Evolutionary conservation across 495 filamentous ascomycete genomes (phyloP).

Genomic region (Podospora pseudoanserina): DNA sequence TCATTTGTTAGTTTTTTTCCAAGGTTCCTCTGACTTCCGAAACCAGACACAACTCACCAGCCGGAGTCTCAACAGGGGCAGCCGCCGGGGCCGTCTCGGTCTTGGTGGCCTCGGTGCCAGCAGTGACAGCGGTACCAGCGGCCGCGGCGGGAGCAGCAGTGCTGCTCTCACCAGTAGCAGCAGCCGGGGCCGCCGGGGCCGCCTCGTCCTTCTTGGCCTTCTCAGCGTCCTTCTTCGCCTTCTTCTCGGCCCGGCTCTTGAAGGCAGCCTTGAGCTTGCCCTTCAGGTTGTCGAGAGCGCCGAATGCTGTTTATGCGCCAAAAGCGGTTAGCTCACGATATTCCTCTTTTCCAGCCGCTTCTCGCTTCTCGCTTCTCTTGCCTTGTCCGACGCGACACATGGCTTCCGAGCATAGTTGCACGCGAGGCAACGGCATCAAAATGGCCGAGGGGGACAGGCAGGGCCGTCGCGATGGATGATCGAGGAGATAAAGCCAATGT

Average conservation of each 20-base stretch:
- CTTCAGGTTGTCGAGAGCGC: constrained; percentile 34
- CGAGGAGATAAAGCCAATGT: neutral
- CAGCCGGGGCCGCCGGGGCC: neutral
- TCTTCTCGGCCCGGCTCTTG: constrained; percentile 30
- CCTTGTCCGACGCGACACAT: neutral
- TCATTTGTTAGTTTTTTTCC: neutral
- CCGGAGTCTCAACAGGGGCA: constrained; percentile 14
- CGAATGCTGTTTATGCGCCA: constrained; percentile 20
- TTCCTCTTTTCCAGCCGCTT: neutral
- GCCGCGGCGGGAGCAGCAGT: constrained; percentile 12
- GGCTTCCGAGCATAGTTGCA: neutral
- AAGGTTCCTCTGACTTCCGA: neutral
- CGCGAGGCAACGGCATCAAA: neutral
- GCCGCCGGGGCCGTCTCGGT: constrained; percentile 20
- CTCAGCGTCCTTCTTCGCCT: constrained; percentile 20
- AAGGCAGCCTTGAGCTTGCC: constrained; percentile 38
- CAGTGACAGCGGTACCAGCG: constrained; percentile 13
- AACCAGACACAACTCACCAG: neutral
- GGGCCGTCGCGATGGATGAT: neutral
- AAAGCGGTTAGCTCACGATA: neutral
- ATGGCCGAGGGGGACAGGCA: neutral
- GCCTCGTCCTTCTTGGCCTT: constrained; percentile 7
- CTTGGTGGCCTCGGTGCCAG: constrained; percentile 20
- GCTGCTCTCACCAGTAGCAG: constrained; percentile 7
- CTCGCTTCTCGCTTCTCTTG: neutral